Conservation (phyloP, 192 early-diverging fungal genomes). For the Funneliformis geosporum region DNA sequence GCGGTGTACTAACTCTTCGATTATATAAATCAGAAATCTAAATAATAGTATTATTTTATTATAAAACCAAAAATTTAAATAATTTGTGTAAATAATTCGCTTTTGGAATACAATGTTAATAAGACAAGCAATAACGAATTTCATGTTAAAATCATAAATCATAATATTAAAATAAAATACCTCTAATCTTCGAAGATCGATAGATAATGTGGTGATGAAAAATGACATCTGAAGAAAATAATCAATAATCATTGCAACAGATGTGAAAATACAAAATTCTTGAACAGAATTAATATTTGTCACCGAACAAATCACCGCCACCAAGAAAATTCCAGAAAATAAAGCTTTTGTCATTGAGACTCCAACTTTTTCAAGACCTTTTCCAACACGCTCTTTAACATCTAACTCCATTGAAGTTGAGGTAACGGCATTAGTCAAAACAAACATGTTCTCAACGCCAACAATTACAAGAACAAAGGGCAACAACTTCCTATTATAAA, state of each 20-base stretch:
- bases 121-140: too few relatives aligned
- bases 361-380: constrained; percentile 70
- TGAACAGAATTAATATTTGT: constrained; percentile 63
- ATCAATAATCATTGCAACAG: constrained; percentile 70
- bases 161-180: constrained; percentile 36
- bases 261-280: constrained; percentile 75
- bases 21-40: constrained; percentile 32
- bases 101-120: background rate
- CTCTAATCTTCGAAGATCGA: constrained; percentile 81
- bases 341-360: constrained; percentile 63
- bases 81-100: background rate
- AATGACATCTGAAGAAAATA: constrained; percentile 82
- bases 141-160: constrained; percentile 1
- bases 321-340: constrained; percentile 53
- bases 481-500: background rate
- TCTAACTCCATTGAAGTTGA: constrained; percentile 68
- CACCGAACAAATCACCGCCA: constrained; percentile 54
- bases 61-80: background rate
- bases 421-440: constrained; percentile 72
- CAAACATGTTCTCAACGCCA: constrained; percentile 78
- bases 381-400: constrained; percentile 71
- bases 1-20: background rate
- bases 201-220: constrained; percentile 75
- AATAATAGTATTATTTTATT: background rate
- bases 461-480: constrained; percentile 70